phyloP scores from a whole-genome alignment of 257 asterid species.

The Scutellaria barbata region DNA sequence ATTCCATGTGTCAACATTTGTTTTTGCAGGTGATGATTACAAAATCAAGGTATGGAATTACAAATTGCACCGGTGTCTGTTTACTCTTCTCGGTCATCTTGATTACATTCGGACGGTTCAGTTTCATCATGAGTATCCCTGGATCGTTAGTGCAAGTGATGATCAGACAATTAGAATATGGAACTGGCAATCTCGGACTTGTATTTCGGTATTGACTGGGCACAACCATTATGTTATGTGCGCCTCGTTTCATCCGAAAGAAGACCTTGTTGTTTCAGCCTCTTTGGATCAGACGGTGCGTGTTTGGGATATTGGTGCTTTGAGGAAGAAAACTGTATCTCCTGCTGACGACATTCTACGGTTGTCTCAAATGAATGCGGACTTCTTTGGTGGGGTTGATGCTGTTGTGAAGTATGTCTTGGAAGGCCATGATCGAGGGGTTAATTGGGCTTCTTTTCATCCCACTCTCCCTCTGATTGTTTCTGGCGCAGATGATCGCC shows the following conservation, averaged over 20 bases:
- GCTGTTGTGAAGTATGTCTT: slow-evolving; percentile 97
- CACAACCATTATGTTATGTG: slow-evolving; percentile 99
- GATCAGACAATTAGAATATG: slow-evolving; percentile 98
- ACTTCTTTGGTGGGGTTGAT: slow-evolving; percentile 98
- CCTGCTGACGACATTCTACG: slow-evolving; percentile 94
- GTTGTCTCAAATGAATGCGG: slow-evolving; percentile 88
- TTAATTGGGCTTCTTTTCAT: slow-evolving; percentile 98
- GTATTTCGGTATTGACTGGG: slow-evolving; percentile 93
- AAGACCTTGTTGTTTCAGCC: slow-evolving; percentile 95
- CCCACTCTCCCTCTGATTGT: slow-evolving; percentile 97
- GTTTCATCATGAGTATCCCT: slow-evolving; percentile 95
- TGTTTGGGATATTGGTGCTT: slow-evolving; percentile 97
- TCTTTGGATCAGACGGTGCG: slow-evolving; percentile 98
- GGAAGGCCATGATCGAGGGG: slow-evolving; percentile 99
- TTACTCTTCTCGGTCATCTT: slow-evolving; percentile 97
- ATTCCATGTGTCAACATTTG: slow-evolving; percentile 1
- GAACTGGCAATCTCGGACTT: slow-evolving; percentile 99
- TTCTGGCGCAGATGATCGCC: slow-evolving; percentile 99
- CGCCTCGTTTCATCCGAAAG: slow-evolving; percentile 96
- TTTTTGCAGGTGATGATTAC: slow-evolving; percentile 91
- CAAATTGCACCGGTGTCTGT: slow-evolving; percentile 90
- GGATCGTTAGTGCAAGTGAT: slow-evolving; percentile 99
- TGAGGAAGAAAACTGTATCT: slow-evolving; percentile 90
- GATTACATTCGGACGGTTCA: slow-evolving; percentile 96
- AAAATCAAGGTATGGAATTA: slow-evolving; percentile 98